phyloP scores from a whole-genome alignment of 177 flowering plant genomes.

The Vitis hybrid region DNA sequence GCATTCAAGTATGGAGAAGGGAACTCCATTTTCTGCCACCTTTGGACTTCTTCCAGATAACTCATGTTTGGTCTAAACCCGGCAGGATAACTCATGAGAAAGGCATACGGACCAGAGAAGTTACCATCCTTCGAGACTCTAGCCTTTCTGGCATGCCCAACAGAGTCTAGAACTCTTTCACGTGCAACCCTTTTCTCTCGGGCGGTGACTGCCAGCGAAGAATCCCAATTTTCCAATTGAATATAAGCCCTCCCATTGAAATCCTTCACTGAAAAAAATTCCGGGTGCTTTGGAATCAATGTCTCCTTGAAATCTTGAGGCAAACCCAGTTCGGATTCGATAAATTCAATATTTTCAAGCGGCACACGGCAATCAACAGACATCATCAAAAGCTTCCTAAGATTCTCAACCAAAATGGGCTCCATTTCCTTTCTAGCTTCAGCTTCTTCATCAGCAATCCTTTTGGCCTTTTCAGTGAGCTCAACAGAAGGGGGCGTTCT shows the following conservation, averaged over 20 bases:
- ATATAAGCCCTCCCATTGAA: slow-evolving; percentile 61
- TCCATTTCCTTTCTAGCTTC: slow-evolving; percentile 61
- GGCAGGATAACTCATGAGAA: slow-evolving; percentile 55
- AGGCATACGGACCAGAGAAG: slow-evolving; percentile 68
- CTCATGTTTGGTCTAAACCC: slow-evolving; percentile 83
- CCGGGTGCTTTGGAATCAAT: slow-evolving; percentile 72
- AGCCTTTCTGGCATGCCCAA: slow-evolving; percentile 21
- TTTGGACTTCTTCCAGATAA: slow-evolving; percentile 67
- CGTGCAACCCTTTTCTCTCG: slow-evolving; percentile 59
- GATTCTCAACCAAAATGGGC: slow-evolving; percentile 73
- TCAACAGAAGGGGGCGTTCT: slow-evolving; percentile 56
- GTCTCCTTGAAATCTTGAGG: slow-evolving; percentile 56
- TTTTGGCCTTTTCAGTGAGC: slow-evolving; percentile 62
- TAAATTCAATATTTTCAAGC: slow-evolving; percentile 62
- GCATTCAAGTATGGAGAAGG: slow-evolving; percentile 96
- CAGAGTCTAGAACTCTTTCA: slow-evolving; percentile 23
- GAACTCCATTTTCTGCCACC: slow-evolving; percentile 91
- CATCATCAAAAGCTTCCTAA: slow-evolving; percentile 90
- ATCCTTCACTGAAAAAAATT: slow-evolving; percentile 63
- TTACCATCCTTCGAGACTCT: slow-evolving; percentile 75
- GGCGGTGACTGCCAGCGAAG: slow-evolving; percentile 73
- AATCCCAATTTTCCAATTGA: slow-evolving; percentile 85
- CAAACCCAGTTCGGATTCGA: slow-evolving; percentile 68
- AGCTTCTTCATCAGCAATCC: slow-evolving; percentile 55
- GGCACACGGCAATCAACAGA: slow-evolving; percentile 81